Evolutionary conservation across 2,329 filamentous ascomycete genomes (phyloP).

Genomic region (Stemphylium lycopersici): DNA sequence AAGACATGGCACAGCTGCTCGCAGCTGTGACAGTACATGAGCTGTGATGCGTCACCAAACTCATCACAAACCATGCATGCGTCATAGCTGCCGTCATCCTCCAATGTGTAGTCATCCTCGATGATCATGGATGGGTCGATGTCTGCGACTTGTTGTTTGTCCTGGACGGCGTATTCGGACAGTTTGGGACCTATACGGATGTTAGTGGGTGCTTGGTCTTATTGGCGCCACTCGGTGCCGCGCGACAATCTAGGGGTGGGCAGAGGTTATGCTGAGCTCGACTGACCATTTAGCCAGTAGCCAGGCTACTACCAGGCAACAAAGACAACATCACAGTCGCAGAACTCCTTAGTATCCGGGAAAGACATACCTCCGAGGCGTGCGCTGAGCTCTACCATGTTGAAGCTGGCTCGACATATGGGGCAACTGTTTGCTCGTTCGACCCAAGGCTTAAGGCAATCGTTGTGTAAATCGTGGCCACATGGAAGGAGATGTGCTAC

Average conservation of each 20-base stretch:
- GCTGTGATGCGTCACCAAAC: conserved; percentile 79
- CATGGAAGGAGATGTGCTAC: conserved; percentile 74
- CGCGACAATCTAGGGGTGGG: conserved; percentile 12
- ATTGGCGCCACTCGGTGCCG: conserved; percentile 9
- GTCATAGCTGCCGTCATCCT: conserved; percentile 55
- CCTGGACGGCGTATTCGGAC: conserved; percentile 71
- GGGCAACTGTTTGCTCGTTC: conserved; percentile 97
- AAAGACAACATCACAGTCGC: conserved; percentile 24
- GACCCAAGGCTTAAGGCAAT: conserved; percentile 91
- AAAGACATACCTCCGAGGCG: conserved; percentile 72
- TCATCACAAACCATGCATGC: conserved; percentile 86
- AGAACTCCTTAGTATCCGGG: conserved; percentile 22
- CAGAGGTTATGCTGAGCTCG: conserved; percentile 31
- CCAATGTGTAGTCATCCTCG: conserved; percentile 67
- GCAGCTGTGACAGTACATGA: conserved; percentile 91
- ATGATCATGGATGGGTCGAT: conserved; percentile 82
- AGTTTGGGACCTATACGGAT: conserved; percentile 56
- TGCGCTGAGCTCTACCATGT: conserved; percentile 83
- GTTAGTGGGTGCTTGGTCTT: conserved; percentile 20
- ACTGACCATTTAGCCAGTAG: conserved; percentile 41
- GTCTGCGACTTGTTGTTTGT: conserved; percentile 88
- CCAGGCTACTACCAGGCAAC: conserved; percentile 24
- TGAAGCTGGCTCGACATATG: conserved; percentile 91
- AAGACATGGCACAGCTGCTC: conserved; percentile 89
- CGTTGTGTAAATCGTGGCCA: conserved; percentile 90